Evolutionary conservation across 331 rosid genomes (phyloP), one percentile per base, ranked within the genome.

Genomic region (Dryas integrifolia): DNA sequence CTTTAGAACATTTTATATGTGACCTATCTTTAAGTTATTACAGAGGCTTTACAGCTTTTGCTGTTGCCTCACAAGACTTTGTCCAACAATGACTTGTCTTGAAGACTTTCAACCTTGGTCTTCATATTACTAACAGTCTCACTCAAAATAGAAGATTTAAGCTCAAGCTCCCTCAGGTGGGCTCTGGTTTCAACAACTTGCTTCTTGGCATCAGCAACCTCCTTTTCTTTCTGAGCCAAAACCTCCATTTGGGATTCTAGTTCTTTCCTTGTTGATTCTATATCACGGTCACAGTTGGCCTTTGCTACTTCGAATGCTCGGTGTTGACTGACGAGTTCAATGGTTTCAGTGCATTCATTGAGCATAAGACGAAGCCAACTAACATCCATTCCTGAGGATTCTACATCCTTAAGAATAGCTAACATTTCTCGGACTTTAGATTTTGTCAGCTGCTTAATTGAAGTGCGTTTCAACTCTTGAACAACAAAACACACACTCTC

Each of bases 351-450:
- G 0, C 81, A 82, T 79, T 91, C 90, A 10, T 81, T 64, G 15
- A 94, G 84, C 5, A 74, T 44, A 14, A 56, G 77, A 3, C 83
- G 88, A 70, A 94, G 74, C 98, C 98, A 94, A 24, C 83, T 80
- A 0, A 94, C 87, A 12, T 83, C 61, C 49, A 94, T 76, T 43
- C 88, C 79, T 47, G 91, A 81, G 69, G 90, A 80, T 76, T 94
- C 97, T 1, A 84, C 92, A 79, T 94, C 98, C 82, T 89, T 94
- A n/a, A 94, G 80, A 77, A 94, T 89, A 5, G 91, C 90, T 58
- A 30, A 47, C 67, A 94, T 74, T 69, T 94, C 95, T 75, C 77
- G 85, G 66, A 88, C 63, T 83, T 86, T 94, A 65, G 91, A 44
- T 65, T 82, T 79, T 10, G 82, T 84, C n/a, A 89, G 77, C 30